A percentile compares a stretch with the other conserved stretches of the same genome.
These are phyloP conservation scores for Yamadazyma atlantica DNA, from an alignment of 1,139 yeast genomes.

Conservation along the genomic window DNA sequence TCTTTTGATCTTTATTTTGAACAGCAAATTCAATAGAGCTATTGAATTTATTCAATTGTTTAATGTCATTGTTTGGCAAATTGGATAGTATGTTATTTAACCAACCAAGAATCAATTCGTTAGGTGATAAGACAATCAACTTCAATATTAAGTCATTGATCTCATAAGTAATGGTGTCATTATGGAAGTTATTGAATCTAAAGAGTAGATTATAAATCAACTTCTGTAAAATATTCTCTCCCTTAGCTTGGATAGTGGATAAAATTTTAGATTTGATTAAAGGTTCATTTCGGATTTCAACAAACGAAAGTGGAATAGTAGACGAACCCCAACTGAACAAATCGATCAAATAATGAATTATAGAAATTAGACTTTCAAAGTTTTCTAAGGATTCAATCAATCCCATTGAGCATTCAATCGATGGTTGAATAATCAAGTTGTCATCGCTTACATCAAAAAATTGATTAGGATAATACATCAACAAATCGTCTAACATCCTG, in stretches of 20 bases:
- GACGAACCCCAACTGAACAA: constrained; percentile 81
- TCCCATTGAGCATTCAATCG: constrained; percentile 60
- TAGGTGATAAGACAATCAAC: constrained; percentile 55
- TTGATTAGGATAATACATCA: constrained; percentile 74
- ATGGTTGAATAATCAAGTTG: constrained; percentile 45
- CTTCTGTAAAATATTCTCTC: constrained; percentile 54
- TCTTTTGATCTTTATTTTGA: constrained; percentile 67
- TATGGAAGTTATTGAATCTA: constrained; percentile 52
- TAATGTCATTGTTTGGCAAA: constrained; percentile 64
- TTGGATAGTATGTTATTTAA: constrained; percentile 51
- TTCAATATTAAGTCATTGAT: constrained; percentile 74
- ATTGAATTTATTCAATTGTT: constrained; percentile 64
- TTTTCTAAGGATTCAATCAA: constrained; percentile 59
- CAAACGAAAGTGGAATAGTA: constrained; percentile 73
- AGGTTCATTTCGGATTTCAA: constrained; percentile 44
- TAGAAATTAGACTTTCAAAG: constrained; percentile 67
- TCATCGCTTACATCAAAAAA: constrained; percentile 49
- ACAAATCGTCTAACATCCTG: constrained; percentile 76
- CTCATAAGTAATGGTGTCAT: constrained; percentile 63
- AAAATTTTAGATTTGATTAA: constrained; percentile 52
- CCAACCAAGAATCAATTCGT: constrained; percentile 54
- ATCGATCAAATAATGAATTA: constrained; percentile 77
- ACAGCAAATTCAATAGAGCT: constrained; percentile 59
- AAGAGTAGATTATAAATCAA: constrained; percentile 68
- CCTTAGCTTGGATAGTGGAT: constrained; percentile 52